A percentile compares a stretch with the other conserved stretches of the same genome.
These are phyloP conservation scores for Medicago arabica DNA, from an alignment of 306 rosid genomes.

Conservation along the genomic window DNA sequence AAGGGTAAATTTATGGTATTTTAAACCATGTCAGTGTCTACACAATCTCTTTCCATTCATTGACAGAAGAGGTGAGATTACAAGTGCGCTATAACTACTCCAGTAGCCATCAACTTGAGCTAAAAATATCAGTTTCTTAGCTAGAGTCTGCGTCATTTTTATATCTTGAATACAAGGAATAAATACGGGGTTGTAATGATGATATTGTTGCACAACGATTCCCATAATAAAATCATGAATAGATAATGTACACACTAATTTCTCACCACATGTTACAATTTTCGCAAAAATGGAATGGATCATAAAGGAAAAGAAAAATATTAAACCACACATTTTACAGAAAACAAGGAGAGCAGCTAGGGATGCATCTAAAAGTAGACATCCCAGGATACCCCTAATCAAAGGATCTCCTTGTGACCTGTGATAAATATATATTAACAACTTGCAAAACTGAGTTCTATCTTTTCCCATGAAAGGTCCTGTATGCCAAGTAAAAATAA, in stretches of 20 bases:
- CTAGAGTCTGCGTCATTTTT: background rate
- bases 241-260: slow-evolving; percentile 39
- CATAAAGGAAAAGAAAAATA: background rate
- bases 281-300: slow-evolving; percentile 42
- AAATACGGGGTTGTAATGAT: slow-evolving; percentile 14
- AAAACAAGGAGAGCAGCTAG: slow-evolving; percentile 45
- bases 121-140: background rate
- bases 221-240: slow-evolving; percentile 28
- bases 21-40: background rate
- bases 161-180: slow-evolving; percentile 13
- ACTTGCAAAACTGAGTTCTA: slow-evolving; percentile 45
- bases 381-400: slow-evolving; percentile 47
- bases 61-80: too few relatives aligned
- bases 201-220: slow-evolving; percentile 36
- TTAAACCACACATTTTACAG: slow-evolving; percentile 54
- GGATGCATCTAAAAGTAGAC: slow-evolving; percentile 76
- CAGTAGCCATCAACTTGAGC: background rate
- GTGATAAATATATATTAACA: slow-evolving; percentile 49
- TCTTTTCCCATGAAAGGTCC: slow-evolving; percentile 48
- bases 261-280: slow-evolving; percentile 67
- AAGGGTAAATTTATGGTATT: too few relatives aligned
- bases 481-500: slow-evolving; percentile 55
- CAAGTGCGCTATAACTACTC: background rate
- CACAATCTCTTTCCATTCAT: background rate
- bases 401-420: slow-evolving; percentile 46